Conservation (phyloP, 495 filamentous ascomycete species). For the Glonium stellatum region DNA sequence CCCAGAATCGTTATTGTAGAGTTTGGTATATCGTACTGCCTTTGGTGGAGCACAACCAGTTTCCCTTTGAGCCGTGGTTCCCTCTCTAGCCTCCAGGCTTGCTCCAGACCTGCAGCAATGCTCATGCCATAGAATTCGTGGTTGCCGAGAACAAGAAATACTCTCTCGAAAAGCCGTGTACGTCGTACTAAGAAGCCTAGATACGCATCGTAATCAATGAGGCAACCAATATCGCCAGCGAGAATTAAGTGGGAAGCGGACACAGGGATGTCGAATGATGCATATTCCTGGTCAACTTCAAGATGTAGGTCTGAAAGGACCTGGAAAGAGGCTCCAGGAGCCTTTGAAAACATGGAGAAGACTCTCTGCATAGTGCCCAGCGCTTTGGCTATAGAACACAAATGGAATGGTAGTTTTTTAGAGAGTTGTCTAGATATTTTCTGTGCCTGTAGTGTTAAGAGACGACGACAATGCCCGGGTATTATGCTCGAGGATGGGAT, state of each 20-base stretch:
- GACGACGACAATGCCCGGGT: too few relatives aligned
- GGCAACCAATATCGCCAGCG: constrained; percentile 52
- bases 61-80: constrained; percentile 42
- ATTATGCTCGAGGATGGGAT: too few relatives aligned
- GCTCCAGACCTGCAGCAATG: constrained; percentile 36
- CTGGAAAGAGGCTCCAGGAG: constrained; percentile 44
- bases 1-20: constrained; percentile 46
- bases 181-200: constrained; percentile 46
- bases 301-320: constrained; percentile 55
- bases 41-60: constrained; percentile 43
- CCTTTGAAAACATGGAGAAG: too few relatives aligned
- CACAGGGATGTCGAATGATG: constrained; percentile 42
- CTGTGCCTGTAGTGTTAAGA: too few relatives aligned
- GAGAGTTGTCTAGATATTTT: too few relatives aligned
- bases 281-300: constrained; percentile 48
- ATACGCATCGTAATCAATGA: constrained; percentile 48
- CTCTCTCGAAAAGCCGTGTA: constrained; percentile 38
- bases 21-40: constrained; percentile 37
- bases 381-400: too few relatives aligned
- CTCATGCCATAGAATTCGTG: constrained; percentile 51
- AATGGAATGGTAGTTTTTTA: too few relatives aligned
- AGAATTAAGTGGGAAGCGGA: constrained; percentile 48
- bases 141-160: constrained; percentile 52
- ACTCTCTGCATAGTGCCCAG: too few relatives aligned
- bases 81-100: constrained; percentile 39